phyloP scores from a whole-genome alignment of 257 asterid species.

The Nicotiana benthamiana region DNA sequence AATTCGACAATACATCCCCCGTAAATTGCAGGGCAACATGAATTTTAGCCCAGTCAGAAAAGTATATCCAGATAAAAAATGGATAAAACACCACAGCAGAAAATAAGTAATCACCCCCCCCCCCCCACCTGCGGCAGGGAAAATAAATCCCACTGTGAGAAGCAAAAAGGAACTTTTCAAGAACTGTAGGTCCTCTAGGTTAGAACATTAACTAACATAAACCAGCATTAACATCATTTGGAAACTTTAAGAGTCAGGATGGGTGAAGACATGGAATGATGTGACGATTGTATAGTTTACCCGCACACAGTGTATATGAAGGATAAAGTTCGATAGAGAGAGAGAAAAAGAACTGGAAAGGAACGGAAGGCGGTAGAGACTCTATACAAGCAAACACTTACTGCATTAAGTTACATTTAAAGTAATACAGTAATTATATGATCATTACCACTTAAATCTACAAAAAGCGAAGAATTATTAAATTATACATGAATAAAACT shows the following conservation, averaged over 20 bases:
- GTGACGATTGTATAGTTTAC: not conserved
- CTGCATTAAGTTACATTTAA: not conserved
- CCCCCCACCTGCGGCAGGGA: not conserved
- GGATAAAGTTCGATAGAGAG: not conserved
- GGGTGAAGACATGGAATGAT: not conserved
- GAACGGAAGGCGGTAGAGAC: not conserved
- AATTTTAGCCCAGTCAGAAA: not conserved
- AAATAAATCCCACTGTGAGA: not conserved
- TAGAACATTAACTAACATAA: not conserved
- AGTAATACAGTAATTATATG: not conserved
- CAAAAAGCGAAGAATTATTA: not conserved
- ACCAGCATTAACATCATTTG: not conserved
- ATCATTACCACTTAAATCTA: not conserved
- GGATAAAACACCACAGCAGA: not conserved
- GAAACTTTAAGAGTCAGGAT: not conserved
- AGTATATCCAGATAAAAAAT: not conserved
- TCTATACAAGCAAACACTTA: not conserved
- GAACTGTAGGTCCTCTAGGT: not conserved
- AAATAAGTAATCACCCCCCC: not conserved
- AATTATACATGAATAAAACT: no score
- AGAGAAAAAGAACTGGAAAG: not conserved
- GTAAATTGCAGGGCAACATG: not conserved
- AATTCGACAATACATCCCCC: not conserved
- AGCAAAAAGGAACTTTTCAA: not conserved
- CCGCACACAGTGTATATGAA: not conserved